phyloP scores from a whole-genome alignment of 345 rosid genomes.

The Reutealis trisperma region DNA sequence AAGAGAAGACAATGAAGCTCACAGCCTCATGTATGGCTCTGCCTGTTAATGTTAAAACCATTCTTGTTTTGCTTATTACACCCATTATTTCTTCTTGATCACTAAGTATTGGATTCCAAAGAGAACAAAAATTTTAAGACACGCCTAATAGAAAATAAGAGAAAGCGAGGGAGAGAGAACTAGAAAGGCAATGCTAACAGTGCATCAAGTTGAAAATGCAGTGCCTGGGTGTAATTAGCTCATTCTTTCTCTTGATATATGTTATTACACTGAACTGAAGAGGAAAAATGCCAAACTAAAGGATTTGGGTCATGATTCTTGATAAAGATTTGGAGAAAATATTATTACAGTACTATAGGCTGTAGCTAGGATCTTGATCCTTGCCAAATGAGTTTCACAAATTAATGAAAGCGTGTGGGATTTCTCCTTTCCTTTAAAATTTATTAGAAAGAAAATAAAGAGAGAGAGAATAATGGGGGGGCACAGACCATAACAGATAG shows the following conservation, averaged over 20 bases:
- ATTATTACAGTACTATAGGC: not conserved
- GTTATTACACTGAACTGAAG: not conserved
- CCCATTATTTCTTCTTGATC: conserved; percentile 4
- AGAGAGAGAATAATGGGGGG: not conserved
- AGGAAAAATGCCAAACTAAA: conserved; percentile 7
- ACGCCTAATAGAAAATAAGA: not conserved
- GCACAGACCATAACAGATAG: conserved; percentile 11
- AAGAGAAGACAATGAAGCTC: conserved; percentile 78
- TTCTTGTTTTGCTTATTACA: conserved; percentile 22
- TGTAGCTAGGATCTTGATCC: conserved; percentile 8
- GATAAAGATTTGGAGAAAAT: conserved; percentile 3
- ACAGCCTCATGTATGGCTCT: conserved; percentile 27
- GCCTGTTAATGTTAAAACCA: conserved; percentile 19
- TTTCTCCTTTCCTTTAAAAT: not conserved
- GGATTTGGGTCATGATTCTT: conserved; percentile 1
- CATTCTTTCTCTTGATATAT: conserved; percentile 2
- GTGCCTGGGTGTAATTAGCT: not conserved
- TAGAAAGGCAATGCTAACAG: not conserved
- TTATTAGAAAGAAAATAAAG: not conserved
- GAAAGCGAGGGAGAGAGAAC: conserved; percentile 2
- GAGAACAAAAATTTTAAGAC: not conserved
- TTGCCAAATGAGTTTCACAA: not conserved
- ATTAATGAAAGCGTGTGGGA: conserved; percentile 16
- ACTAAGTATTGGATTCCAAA: not conserved
- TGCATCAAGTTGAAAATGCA: not conserved